Conservation (phyloP, 345 rosid species). For the Crucihimalaya himalaica region DNA sequence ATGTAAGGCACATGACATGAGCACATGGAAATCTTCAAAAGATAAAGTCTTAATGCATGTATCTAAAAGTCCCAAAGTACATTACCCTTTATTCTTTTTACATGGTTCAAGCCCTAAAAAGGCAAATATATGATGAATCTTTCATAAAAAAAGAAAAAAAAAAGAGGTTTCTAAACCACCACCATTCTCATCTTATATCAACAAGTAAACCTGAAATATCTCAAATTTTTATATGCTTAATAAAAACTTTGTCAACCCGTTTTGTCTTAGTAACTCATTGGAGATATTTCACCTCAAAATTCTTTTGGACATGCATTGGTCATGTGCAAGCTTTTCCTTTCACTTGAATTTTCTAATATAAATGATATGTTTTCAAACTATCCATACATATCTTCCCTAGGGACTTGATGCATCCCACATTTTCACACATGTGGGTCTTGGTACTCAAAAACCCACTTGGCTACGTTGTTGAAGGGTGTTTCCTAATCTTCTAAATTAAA, state of each 20-base stretch:
- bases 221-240: neutral
- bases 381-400: conserved; percentile 27
- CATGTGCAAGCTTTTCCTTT: conserved; percentile 16
- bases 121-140: conserved; percentile 1
- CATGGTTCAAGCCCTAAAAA: conserved; percentile 22
- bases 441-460: conserved; percentile 27
- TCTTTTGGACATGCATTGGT: conserved; percentile 34
- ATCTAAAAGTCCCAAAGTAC: conserved; percentile 22
- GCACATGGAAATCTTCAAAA: conserved; percentile 32
- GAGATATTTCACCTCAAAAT: conserved; percentile 23
- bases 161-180: neutral
- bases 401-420: conserved; percentile 37
- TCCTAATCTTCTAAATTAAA: neutral
- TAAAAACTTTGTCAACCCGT: neutral
- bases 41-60: conserved; percentile 19
- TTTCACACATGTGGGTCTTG: conserved; percentile 34
- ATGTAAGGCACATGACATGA: conserved; percentile 38
- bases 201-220: conserved; percentile 8
- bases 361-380: neutral
- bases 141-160: neutral
- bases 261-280: conserved; percentile 2
- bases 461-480: neutral
- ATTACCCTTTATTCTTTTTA: conserved; percentile 21
- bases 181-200: neutral
- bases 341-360: neutral